Conservation (phyloP, 2,329 filamentous ascomycete genomes). For the Alternaria brassicae region DNA sequence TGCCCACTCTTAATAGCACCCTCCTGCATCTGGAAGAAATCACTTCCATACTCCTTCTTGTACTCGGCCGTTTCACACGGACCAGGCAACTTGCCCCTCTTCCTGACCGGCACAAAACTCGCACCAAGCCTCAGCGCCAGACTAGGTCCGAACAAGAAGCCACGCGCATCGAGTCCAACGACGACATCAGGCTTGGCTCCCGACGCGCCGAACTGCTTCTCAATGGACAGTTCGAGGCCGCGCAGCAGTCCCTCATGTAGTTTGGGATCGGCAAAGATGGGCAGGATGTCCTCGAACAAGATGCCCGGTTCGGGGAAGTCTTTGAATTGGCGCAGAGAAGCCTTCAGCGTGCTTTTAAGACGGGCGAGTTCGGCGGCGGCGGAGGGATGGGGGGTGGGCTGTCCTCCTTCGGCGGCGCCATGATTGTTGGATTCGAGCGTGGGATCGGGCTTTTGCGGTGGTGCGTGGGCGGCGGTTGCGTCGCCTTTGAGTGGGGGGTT, state of each 20-base stretch:
- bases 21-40: conserved; percentile 94
- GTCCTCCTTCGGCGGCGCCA: conserved; percentile 56
- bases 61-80: conserved; percentile 84
- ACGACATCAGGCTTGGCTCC: conserved; percentile 78
- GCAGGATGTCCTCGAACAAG: conserved; percentile 97
- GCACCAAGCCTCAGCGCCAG: conserved; percentile 84
- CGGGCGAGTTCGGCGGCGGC: conserved; percentile 57
- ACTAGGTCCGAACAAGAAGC: conserved; percentile 92
- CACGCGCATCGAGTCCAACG: conserved; percentile 90
- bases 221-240: conserved; percentile 84
- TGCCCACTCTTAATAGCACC: conserved; percentile 85
- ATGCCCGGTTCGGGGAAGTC: conserved; percentile 94
- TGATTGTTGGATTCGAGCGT: conserved; percentile 44
- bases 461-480: conserved; percentile 44
- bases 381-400: conserved; percentile 59
- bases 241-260: conserved; percentile 80
- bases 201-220: conserved; percentile 62
- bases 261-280: conserved; percentile 81
- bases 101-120: conserved; percentile 90
- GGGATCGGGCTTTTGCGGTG: conserved; percentile 42
- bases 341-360: conserved; percentile 73
- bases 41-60: conserved; percentile 94
- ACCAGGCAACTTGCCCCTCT: conserved; percentile 94
- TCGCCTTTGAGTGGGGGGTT: conserved; percentile 29
- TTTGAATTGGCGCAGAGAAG: conserved; percentile 80